Conservation (phyloP, 2,329 filamentous ascomycete genomes). For the Penicillium sp. region DNA sequence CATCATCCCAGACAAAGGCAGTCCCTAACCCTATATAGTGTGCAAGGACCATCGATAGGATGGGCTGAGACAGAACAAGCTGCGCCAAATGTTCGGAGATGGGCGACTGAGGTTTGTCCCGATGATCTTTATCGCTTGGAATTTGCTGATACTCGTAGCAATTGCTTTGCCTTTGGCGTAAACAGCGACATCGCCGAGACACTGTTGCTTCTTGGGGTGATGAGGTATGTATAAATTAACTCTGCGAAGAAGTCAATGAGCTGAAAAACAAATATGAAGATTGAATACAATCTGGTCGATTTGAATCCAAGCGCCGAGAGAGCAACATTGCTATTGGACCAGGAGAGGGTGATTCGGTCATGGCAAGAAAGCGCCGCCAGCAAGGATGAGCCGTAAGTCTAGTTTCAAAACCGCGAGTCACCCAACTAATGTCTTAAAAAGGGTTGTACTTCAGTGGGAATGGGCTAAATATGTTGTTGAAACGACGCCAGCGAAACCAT, state of each 20-base stretch:
- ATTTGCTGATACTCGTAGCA: slow-evolving; percentile 2
- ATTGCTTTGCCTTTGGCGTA: slow-evolving; percentile 11
- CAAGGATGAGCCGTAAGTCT: background rate
- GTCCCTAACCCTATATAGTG: background rate
- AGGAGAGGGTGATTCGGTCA: slow-evolving; percentile 9
- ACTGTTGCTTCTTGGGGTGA: slow-evolving; percentile 12
- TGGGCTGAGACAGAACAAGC: slow-evolving; percentile 8
- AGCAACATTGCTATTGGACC: slow-evolving; percentile 12
- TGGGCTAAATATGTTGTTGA: slow-evolving; percentile 16
- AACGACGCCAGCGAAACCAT: slow-evolving; percentile 19
- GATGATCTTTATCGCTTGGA: background rate
- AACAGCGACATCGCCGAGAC: slow-evolving; percentile 5
- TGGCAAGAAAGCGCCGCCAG: background rate
- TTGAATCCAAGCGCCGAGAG: slow-evolving; percentile 3
- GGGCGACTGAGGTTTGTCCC: slow-evolving; percentile 8
- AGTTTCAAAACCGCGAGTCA: background rate
- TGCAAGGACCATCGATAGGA: slow-evolving; percentile 5
- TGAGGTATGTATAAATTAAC: slow-evolving; percentile 1
- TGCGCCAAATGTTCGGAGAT: slow-evolving; percentile 6
- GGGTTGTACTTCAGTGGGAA: slow-evolving; percentile 15
- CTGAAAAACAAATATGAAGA: background rate
- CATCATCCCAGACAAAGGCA: background rate
- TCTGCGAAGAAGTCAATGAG: background rate
- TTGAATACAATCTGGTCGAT: slow-evolving; percentile 13
- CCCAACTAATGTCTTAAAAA: background rate